phyloP scores from a whole-genome alignment of 2,329 filamentous ascomycete genomes.

The Diaporthe sp. region DNA sequence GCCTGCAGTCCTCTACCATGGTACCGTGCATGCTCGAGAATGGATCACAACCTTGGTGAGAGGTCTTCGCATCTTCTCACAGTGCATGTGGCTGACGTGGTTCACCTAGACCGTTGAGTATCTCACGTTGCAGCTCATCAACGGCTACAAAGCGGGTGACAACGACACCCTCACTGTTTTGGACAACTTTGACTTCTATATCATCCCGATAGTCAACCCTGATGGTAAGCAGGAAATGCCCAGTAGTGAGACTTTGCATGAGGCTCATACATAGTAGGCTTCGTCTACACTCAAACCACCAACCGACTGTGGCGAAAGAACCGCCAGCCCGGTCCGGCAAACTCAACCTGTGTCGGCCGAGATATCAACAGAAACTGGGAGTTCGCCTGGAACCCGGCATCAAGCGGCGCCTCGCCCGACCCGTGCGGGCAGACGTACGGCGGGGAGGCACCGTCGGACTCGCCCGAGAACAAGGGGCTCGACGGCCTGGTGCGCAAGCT shows the following conservation, averaged over 20 bases:
- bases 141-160: conserved; percentile 12
- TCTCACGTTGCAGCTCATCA: conserved; percentile 16
- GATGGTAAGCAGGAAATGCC: conserved; percentile 59
- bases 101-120: not conserved
- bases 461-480: conserved; percentile 62
- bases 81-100: conserved; percentile 55
- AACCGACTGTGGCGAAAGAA: conserved; percentile 76
- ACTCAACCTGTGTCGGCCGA: conserved; percentile 58
- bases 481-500: conserved; percentile 55
- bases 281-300: conserved; percentile 68
- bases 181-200: conserved; percentile 76
- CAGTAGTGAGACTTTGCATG: not conserved
- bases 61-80: conserved; percentile 63
- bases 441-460: conserved; percentile 59
- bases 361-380: conserved; percentile 70
- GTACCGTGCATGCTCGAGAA: conserved; percentile 71
- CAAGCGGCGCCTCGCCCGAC: conserved; percentile 64
- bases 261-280: conserved; percentile 56
- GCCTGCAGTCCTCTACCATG: conserved; percentile 5
- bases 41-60: conserved; percentile 71
- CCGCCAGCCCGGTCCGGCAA: conserved; percentile 54
- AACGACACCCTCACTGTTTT: conserved; percentile 52
- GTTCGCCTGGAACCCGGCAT: conserved; percentile 43
- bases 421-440: conserved; percentile 66
- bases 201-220: conserved; percentile 74